Conservation (phyloP, 352 stramenopile genomes). For the Thalassiosira oceanica region DNA sequence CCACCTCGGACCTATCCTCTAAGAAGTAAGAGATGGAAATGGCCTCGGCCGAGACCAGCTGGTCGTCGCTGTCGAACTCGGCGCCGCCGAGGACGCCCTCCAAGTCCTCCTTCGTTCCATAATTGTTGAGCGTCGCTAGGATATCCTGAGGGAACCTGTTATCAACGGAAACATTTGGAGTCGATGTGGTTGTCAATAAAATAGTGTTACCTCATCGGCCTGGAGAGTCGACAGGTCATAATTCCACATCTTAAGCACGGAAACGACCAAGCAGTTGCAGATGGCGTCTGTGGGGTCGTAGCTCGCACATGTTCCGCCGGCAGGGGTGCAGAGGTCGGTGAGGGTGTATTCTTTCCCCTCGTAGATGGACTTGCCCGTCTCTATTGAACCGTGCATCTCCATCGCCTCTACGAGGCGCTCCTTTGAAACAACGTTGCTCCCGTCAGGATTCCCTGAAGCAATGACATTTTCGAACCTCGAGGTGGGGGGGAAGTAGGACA, state of each 20-base stretch:
- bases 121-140: conserved; percentile 43
- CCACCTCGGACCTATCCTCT: conserved; percentile 30
- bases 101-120: conserved; percentile 32
- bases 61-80: conserved; percentile 30
- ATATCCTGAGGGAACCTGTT: no score
- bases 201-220: no score
- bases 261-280: conserved; percentile 55
- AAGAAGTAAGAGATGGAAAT: conserved; percentile 57
- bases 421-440: conserved; percentile 54
- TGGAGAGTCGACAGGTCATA: conserved; percentile 62
- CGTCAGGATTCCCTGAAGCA: neutral
- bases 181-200: no score
- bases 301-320: conserved; percentile 35
- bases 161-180: no score
- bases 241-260: conserved; percentile 67
- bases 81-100: conserved; percentile 35
- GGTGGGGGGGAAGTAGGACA: conserved; percentile 40
- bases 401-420: conserved; percentile 42
- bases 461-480: conserved; percentile 55
- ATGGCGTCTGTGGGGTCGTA: conserved; percentile 23
- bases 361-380: conserved; percentile 13
- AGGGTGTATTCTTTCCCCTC: conserved; percentile 46
- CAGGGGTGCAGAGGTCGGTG: conserved; percentile 45
- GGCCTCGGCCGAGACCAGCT: conserved; percentile 36
- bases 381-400: conserved; percentile 56